Conservation (phyloP, 805 yeast species). For the Hanseniaspora thailandica region DNA sequence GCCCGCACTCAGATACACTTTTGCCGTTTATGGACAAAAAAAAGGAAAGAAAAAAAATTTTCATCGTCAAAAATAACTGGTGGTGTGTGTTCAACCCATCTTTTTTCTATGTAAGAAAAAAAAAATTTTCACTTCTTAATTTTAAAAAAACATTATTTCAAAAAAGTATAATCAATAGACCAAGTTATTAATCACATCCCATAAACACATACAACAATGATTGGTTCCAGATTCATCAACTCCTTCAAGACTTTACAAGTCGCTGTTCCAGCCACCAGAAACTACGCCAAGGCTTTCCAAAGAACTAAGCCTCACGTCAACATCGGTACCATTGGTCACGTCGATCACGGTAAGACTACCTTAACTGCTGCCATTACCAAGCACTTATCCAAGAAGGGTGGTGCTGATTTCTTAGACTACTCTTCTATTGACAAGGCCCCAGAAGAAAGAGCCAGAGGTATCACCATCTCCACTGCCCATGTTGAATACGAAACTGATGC, state of each 20-base stretch:
- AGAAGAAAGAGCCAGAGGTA: conserved; percentile 99
- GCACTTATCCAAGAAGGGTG: conserved; percentile 76
- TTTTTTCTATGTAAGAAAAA: no score
- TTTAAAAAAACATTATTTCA: no score
- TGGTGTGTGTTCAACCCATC: no score
- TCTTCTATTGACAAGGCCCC: conserved; percentile 93
- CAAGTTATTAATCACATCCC: no score
- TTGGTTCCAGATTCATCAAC: conserved; percentile 10
- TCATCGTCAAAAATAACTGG: no score
- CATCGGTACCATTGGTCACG: conserved; percentile 97
- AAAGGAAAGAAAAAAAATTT: no score
- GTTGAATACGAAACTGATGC: conserved; percentile 92
- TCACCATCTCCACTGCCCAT: conserved; percentile 94
- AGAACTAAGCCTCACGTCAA: conserved; percentile 95
- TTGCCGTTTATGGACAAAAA: no score
- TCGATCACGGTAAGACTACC: conserved; percentile 97
- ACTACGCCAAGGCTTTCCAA: conserved; percentile 63
- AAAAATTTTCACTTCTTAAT: no score
- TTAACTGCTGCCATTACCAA: conserved; percentile 98
- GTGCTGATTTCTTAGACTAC: conserved; percentile 89
- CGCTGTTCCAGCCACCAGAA: conserved; percentile 17
- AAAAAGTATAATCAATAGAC: no score
- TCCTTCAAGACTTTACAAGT: conserved; percentile 11
- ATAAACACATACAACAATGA: conserved; percentile 2
- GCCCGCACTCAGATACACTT: no score